These are phyloP conservation scores for Ramalina intermedia DNA, from an alignment of 495 filamentous ascomycete genomes.

Conservation along the genomic window DNA sequence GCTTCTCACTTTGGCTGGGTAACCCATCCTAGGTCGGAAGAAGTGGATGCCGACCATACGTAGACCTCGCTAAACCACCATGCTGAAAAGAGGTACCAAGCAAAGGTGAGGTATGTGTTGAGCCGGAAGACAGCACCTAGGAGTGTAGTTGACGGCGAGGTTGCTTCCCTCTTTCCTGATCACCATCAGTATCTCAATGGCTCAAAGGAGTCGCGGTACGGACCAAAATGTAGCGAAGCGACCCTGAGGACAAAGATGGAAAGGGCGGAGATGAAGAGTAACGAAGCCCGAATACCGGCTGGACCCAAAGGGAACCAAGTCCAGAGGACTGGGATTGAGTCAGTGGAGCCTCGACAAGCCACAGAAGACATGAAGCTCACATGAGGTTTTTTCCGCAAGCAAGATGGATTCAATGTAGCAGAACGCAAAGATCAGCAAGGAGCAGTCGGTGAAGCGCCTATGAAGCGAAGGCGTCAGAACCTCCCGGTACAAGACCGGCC, in stretches of 20 bases:
- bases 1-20: slow-evolving; percentile 42
- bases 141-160: slow-evolving; percentile 51
- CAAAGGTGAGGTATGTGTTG: slow-evolving; percentile 48
- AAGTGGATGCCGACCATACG: slow-evolving; percentile 54
- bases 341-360: neutral
- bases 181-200: slow-evolving; percentile 7
- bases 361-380: slow-evolving; percentile 30
- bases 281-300: slow-evolving; percentile 54
- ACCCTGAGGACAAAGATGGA: slow-evolving; percentile 72
- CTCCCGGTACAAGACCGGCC: slow-evolving; percentile 59
- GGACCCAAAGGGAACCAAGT: slow-evolving; percentile 69
- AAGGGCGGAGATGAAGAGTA: slow-evolving; percentile 54
- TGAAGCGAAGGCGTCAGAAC: slow-evolving; percentile 84
- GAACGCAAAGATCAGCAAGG: slow-evolving; percentile 44
- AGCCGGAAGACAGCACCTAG: slow-evolving; percentile 36
- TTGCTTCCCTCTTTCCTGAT: slow-evolving; percentile 40
- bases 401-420: slow-evolving; percentile 63
- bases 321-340: slow-evolving; percentile 51
- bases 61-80: slow-evolving; percentile 74
- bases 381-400: slow-evolving; percentile 54
- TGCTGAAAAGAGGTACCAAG: slow-evolving; percentile 64
- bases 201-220: neutral
- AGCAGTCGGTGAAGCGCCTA: slow-evolving; percentile 66
- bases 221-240: slow-evolving; percentile 58
- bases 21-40: slow-evolving; percentile 55